These are phyloP conservation scores for Globisporangium okanoganense DNA, from an alignment of 352 stramenopile species.

Conservation along the genomic window DNA sequence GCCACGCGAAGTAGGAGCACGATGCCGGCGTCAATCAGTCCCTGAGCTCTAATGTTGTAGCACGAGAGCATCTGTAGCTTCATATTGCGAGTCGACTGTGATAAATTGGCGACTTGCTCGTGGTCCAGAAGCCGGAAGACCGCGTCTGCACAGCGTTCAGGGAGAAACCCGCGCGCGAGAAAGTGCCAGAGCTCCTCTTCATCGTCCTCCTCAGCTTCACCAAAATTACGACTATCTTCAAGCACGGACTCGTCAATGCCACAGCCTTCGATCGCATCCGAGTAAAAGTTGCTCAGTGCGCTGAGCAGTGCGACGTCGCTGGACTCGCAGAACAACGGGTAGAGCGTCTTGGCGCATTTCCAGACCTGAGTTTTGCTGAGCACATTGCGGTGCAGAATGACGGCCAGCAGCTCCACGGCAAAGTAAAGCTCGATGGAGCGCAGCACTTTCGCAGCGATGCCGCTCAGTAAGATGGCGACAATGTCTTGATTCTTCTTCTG, in stretches of 20 bases:
- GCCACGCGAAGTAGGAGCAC: conserved; percentile 63
- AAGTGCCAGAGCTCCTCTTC: conserved; percentile 48
- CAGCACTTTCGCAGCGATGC: conserved; percentile 25
- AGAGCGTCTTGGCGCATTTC: conserved; percentile 41
- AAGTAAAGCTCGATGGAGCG: conserved; percentile 59
- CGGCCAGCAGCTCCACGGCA: conserved; percentile 55
- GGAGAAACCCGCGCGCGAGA: conserved; percentile 39
- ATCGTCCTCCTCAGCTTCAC: background rate
- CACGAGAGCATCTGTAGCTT: conserved; percentile 57
- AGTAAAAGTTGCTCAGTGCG: conserved; percentile 54
- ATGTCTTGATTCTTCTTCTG: conserved; percentile 24
- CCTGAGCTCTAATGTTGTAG: conserved; percentile 66
- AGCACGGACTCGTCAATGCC: conserved; percentile 37
- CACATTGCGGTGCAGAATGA: conserved; percentile 53
- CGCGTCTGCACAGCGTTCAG: conserved; percentile 22
- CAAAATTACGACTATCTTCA: conserved; percentile 12
- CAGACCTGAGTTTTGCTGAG: conserved; percentile 50
- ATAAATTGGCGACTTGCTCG: conserved; percentile 15
- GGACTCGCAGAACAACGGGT: conserved; percentile 30
- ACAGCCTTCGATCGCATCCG: conserved; percentile 55
- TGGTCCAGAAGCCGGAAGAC: conserved; percentile 52
- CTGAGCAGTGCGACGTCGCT: conserved; percentile 46
- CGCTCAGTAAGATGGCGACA: conserved; percentile 34
- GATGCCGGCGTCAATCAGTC: conserved; percentile 55
- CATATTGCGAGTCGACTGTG: background rate